Base-by-base conservation (phyloP, 306 rosid genomes). In the Vigna angularis region DNA sequence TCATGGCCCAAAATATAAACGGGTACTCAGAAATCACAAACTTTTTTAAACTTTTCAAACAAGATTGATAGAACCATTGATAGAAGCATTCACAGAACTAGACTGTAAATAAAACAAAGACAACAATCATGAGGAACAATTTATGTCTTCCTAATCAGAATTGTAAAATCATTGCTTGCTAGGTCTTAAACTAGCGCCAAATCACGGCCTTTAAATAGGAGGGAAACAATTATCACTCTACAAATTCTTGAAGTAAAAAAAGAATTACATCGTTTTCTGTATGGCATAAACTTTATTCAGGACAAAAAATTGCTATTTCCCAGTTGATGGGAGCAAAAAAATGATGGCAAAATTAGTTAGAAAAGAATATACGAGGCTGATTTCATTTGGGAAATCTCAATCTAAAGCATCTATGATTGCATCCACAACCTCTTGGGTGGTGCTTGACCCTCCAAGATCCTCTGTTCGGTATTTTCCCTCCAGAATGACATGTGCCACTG, bases 371-470 rank as follows among this genome's bases (percentile, higher is more conserved):
- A 57, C 49, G 24, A 75, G 77, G 69, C 55, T 17, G 79, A 70
- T 13, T 77, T 74, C 66, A 28, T 52, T 52, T 5, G 44, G 59
- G 24, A 63, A 74, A 61, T 75, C 47, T 93, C 88, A 93, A 73
- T 85, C 90, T 72, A 93, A 80, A 45, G 89, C 82, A 22, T 81
- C 81, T 38, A 93, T 58, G 5, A 93, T 91, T 20, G 91, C 94
- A 75, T 90, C 94, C 47, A 84, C 83, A n/a, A 93, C 93, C 79
- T 93, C 96, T 79, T 90, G 93, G 3, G 96, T 93, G 18, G 84
- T 76, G 83, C 96, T 86, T 42, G 44, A 66, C 66, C 94, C 98
- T 36, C 98, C 98, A 15, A 93, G 96, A 83, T 93, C 98, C 65
- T 83, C 90, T 12, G 98, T 91, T 38, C 94, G 69, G 81, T 74